phyloP scores from a whole-genome alignment of 2,329 filamentous ascomycete genomes.

The Ophiostoma perfectum region DNA sequence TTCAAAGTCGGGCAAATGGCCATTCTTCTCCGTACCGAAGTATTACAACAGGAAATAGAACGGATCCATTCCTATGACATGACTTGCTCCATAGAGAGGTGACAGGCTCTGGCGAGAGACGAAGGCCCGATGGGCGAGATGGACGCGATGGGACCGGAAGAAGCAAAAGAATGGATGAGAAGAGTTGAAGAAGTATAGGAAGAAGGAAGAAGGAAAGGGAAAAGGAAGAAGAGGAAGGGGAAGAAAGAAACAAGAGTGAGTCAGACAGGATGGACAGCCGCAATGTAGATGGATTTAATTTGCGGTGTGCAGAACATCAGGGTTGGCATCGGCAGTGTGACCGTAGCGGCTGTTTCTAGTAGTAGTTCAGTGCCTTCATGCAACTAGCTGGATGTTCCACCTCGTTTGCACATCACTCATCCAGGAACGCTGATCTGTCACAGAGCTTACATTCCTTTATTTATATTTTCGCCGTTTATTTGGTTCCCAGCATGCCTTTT shows the following conservation, averaged over 20 bases:
- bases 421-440: not conserved
- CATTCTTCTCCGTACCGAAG: not conserved
- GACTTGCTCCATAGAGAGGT: no score
- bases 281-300: not conserved
- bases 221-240: not conserved
- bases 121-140: not conserved
- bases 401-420: slow-evolving; percentile 1
- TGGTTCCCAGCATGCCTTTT: no score
- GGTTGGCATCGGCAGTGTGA: not conserved
- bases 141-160: not conserved
- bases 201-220: not conserved
- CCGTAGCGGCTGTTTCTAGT: not conserved
- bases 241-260: not conserved
- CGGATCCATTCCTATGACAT: no score
- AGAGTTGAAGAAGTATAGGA: not conserved
- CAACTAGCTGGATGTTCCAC: not conserved
- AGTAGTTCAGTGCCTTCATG: not conserved
- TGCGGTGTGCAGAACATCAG: not conserved
- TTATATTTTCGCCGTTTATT: not conserved
- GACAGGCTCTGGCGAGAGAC: no score
- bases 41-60: slow-evolving; percentile 2
- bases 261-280: no score
- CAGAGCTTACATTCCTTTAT: not conserved
- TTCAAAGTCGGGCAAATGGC: not conserved
- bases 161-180: not conserved